Percentiles rank a stretch among this genome's conserved stretches.
Conservation (phyloP, 768 basidiomycete genomes). For the Lenzites betulinus region DNA sequence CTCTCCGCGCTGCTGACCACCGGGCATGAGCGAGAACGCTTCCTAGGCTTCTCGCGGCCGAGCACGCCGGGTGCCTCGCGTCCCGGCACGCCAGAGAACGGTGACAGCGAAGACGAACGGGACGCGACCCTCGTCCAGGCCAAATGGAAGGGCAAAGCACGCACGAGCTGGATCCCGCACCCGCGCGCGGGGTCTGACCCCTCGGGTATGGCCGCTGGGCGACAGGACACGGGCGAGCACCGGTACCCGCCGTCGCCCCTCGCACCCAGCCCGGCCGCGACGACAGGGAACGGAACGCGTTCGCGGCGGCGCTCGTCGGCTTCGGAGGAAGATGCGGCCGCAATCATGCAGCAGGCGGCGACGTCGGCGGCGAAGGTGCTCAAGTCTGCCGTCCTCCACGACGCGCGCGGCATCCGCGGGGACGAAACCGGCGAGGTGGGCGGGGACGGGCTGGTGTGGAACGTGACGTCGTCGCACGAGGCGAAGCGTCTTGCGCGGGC, state of each 20-base stretch:
- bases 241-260: slow-evolving; percentile 43
- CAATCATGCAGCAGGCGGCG: slow-evolving; percentile 39
- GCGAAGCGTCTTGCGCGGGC: slow-evolving; percentile 75
- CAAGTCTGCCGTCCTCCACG: slow-evolving; percentile 72
- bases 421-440: slow-evolving; percentile 47
- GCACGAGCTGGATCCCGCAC: slow-evolving; percentile 12
- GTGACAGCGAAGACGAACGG: slow-evolving; percentile 32
- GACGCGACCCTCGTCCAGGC: slow-evolving; percentile 34
- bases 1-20: slow-evolving; percentile 38
- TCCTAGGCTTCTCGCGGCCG: slow-evolving; percentile 33
- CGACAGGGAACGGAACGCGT: not conserved
- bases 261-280: slow-evolving; percentile 11
- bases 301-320: slow-evolving; percentile 2
- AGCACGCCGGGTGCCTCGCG: slow-evolving; percentile 30
- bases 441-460: slow-evolving; percentile 47
- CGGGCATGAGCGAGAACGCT: slow-evolving; percentile 49
- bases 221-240: slow-evolving; percentile 28
- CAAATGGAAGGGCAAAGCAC: slow-evolving; percentile 32
- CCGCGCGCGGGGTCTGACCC: slow-evolving; percentile 20
- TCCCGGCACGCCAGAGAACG: slow-evolving; percentile 19
- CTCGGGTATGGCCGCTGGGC: not conserved
- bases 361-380: slow-evolving; percentile 61
- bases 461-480: slow-evolving; percentile 58
- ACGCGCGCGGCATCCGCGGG: slow-evolving; percentile 64
- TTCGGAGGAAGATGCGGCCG: slow-evolving; percentile 41